These are phyloP conservation scores for Baorangia bicolor DNA, from an alignment of 768 basidiomycete genomes.

Conservation along the genomic window DNA sequence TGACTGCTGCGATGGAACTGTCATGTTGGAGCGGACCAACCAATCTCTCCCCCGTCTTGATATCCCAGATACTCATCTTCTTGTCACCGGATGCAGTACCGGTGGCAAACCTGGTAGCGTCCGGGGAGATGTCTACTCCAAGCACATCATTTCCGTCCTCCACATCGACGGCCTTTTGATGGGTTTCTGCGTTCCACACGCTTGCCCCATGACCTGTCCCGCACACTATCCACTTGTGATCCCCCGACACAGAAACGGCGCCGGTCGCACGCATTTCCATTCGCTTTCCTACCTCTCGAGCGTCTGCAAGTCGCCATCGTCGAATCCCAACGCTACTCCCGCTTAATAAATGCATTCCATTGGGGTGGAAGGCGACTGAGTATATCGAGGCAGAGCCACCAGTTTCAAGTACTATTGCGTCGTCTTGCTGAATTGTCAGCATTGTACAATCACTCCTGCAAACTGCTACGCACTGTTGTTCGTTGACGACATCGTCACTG, in stretches of 20 bases:
- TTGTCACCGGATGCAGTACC: neutral
- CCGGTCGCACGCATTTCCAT: rapidly evolving
- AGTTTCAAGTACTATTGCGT: neutral
- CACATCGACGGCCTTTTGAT: neutral
- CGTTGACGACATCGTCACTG: neutral
- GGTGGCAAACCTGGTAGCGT: neutral
- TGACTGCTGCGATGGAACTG: neutral
- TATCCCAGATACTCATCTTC: neutral
- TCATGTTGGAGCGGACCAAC: neutral
- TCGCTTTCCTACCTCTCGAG: neutral
- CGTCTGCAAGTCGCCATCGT: neutral
- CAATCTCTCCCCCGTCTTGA: neutral
- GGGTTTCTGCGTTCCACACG: neutral
- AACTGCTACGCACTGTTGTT: neutral
- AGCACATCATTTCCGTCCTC: rapidly evolving
- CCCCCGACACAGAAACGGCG: neutral
- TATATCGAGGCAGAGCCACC: no score
- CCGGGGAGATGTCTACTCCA: neutral
- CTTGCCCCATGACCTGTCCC: neutral
- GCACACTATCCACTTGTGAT: neutral
- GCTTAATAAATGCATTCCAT: neutral
- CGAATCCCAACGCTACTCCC: neutral
- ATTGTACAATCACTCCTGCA: neutral
- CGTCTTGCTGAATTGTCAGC: neutral
- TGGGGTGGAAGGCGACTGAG: neutral